Evolutionary conservation across 163 green algal species (phyloP).

Genomic region (Scenedesmus sp.): DNA sequence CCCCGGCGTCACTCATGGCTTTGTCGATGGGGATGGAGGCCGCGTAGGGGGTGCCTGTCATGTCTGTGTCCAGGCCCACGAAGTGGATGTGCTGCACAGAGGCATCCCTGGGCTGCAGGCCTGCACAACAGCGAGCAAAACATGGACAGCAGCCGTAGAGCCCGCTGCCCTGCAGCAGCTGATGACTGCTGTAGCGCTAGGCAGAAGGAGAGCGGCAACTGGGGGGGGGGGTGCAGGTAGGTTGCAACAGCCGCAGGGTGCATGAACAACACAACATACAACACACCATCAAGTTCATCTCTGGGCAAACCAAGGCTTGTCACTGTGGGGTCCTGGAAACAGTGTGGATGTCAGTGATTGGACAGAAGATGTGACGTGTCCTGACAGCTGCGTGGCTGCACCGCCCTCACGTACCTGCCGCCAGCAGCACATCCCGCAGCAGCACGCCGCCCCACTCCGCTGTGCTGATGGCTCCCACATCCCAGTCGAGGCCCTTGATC

Average conservation of each 20-base stretch:
- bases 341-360: too few relatives aligned
- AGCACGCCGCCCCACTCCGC: slow-evolving; percentile 80
- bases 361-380: too few relatives aligned
- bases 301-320: too few relatives aligned
- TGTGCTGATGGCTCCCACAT: slow-evolving; percentile 84
- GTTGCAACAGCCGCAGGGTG: not conserved
- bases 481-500: slow-evolving; percentile 88
- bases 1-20: slow-evolving; percentile 66
- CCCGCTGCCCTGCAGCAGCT: not conserved
- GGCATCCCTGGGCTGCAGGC: slow-evolving; percentile 35
- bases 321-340: too few relatives aligned
- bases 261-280: too few relatives aligned
- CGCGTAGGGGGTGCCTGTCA: slow-evolving; percentile 72
- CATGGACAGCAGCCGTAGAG: not conserved
- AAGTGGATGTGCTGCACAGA: slow-evolving; percentile 80
- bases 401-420: slow-evolving; percentile 61
- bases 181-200: not conserved
- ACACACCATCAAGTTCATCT: too few relatives aligned
- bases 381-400: not conserved
- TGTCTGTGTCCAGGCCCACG: slow-evolving; percentile 79
- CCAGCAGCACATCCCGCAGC: slow-evolving; percentile 86
- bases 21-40: slow-evolving; percentile 84
- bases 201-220: not conserved
- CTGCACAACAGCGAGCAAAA: too few relatives aligned
- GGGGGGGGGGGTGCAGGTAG: not conserved